Conservation (phyloP, 2,329 filamentous ascomycete species). For the Pseudopithomyces maydicus region DNA sequence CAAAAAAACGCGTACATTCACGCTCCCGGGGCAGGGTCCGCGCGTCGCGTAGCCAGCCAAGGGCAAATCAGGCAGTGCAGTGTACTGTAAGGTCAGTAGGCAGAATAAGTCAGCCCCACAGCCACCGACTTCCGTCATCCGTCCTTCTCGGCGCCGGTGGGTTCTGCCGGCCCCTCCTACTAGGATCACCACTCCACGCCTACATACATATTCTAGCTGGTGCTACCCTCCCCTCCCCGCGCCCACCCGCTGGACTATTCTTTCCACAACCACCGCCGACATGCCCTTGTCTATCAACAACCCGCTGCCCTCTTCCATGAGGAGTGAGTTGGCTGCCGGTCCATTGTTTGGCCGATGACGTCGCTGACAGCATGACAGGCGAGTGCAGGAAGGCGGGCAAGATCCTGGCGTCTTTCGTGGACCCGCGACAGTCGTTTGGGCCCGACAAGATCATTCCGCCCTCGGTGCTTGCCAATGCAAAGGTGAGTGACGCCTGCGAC, state of each 20-base stretch:
- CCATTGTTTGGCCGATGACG: constrained; percentile 25
- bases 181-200: not conserved
- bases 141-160: not conserved
- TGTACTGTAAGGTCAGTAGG: too few relatives aligned
- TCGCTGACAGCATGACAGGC: constrained; percentile 62
- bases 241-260: not conserved
- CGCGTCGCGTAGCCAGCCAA: too few relatives aligned
- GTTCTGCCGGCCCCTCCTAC: constrained; percentile 1
- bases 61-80: too few relatives aligned
- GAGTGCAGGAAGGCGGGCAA: constrained; percentile 98
- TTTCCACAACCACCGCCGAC: constrained; percentile 9
- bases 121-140: constrained; percentile 3
- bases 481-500: constrained; percentile 59
- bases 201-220: not conserved
- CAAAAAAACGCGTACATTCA: not conserved
- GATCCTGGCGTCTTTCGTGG: constrained; percentile 92
- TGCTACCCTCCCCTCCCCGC: not conserved
- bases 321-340: constrained; percentile 49
- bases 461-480: constrained; percentile 84
- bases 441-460: constrained; percentile 98
- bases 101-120: not conserved
- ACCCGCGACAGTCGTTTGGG: constrained; percentile 89
- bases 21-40: too few relatives aligned
- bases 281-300: constrained; percentile 59
- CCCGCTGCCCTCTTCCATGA: constrained; percentile 59